Percentiles rank a stretch among this genome's conserved stretches.
phyloP scores from a whole-genome alignment of 495 filamentous ascomycete species.

The Parmelia sp. region DNA sequence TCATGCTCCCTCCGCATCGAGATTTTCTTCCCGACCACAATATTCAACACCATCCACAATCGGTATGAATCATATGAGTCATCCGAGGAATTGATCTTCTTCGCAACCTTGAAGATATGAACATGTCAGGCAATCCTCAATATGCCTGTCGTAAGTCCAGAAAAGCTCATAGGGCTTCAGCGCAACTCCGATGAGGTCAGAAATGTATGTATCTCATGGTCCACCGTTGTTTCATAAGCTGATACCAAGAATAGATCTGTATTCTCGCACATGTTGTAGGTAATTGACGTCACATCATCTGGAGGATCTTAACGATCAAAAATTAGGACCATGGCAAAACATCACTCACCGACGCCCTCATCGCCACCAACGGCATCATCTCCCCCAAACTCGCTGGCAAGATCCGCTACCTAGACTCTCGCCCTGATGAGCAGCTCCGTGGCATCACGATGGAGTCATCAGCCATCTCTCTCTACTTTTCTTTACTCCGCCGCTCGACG shows the following conservation, averaged over 20 bases:
- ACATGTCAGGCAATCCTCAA: constrained; percentile 27
- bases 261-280: constrained; percentile 93
- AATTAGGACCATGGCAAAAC: constrained; percentile 90
- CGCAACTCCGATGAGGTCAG: constrained; percentile 75
- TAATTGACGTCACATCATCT: background rate
- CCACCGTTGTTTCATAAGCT: constrained; percentile 26
- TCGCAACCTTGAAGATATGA: background rate
- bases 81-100: background rate
- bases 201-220: constrained; percentile 59
- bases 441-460: constrained; percentile 99
- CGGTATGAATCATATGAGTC: background rate
- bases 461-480: constrained; percentile 94
- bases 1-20: background rate
- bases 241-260: constrained; percentile 70
- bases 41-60: background rate
- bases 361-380: constrained; percentile 99
- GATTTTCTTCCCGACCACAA: background rate
- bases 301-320: constrained; percentile 9
- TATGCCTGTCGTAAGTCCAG: constrained; percentile 84
- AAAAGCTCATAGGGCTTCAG: constrained; percentile 81
- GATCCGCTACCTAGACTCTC: constrained; percentile 94
- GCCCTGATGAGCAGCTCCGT: constrained; percentile 92
- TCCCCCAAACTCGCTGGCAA: constrained; percentile 95
- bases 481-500: constrained; percentile 65
- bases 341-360: constrained; percentile 89